Percentiles rank a stretch among this genome's conserved stretches.
Evolutionary conservation across 208 protist genomes (phyloP).

Genomic region (Tetramitus jugosus): DNA sequence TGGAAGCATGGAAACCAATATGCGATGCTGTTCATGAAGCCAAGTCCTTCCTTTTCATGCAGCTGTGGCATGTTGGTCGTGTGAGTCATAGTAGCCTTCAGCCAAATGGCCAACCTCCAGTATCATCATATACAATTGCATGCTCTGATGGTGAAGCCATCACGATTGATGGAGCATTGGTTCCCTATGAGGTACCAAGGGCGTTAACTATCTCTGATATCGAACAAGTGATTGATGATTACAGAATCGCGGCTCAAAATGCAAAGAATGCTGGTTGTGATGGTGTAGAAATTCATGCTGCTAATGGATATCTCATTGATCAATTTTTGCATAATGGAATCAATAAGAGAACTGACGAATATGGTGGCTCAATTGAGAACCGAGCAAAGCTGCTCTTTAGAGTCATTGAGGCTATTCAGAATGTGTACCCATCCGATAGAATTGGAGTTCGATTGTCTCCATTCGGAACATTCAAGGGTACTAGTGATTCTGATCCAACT

Average conservation of each 20-base stretch:
- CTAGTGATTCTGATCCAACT: conserved; percentile 21
- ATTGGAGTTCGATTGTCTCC: conserved; percentile 56
- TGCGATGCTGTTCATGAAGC: conserved; percentile 60
- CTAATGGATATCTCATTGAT: conserved; percentile 82
- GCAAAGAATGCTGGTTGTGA: conserved; percentile 44
- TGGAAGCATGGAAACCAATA: conserved; percentile 55
- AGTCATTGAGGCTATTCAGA: conserved; percentile 47
- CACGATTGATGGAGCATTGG: no score
- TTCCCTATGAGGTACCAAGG: conserved; percentile 33
- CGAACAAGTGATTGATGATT: conserved; percentile 45
- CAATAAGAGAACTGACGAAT: conserved; percentile 72
- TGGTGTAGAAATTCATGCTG: conserved; percentile 77
- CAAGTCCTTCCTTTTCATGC: conserved; percentile 52
- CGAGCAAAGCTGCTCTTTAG: conserved; percentile 66
- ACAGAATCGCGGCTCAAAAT: conserved; percentile 55
- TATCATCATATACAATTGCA: not conserved
- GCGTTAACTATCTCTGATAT: conserved; percentile 61
- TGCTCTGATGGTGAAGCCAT: not conserved
- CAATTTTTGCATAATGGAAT: conserved; percentile 73
- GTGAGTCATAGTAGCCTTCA: conserved; percentile 30
- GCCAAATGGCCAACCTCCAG: no score
- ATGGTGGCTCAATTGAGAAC: conserved; percentile 69
- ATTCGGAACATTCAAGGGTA: conserved; percentile 38
- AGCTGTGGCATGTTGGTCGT: conserved; percentile 56
- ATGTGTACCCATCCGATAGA: conserved; percentile 35